Evolutionary conservation across 495 filamentous ascomycete species (phyloP), one percentile per base, ranked within the genome.

Genomic region (Penicillium cataractarum): DNA sequence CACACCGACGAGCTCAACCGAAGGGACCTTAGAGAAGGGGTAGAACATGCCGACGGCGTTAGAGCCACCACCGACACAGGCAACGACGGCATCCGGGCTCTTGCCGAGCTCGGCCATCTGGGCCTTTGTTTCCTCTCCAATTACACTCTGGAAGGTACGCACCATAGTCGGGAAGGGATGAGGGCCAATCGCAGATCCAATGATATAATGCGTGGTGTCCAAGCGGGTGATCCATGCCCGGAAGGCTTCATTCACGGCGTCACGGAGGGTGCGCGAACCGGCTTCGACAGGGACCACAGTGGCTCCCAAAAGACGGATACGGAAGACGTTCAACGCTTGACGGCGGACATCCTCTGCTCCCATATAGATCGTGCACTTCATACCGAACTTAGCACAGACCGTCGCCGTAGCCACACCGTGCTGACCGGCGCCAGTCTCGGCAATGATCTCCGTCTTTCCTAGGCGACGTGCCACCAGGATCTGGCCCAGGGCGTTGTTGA

Each of bases 81-180:
- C 95, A n/a, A 99, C 91, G 4, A 98, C 92, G 2, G 93, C 95
- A 69, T 99, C 95, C 4, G 95, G 94, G 1, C 97, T 84, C 75
- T 96, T 95, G 53, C 92, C 91, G 40, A 87, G 84, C 69, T 88
- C 85, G 35, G 84, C 79, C 84, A 97, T 89, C 78, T 99, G 95
- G 53, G 86, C 80, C 76, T 93, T 95, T 40, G 95, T 97, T 79
- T 99, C 95, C 63, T 88, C 86, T 5, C 94, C 94, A 58, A 97
- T 97, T 46, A 97, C 88, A 7, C 88, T 92, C 79, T 98, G 94
- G 86, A 98, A 96, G 0, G 93, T 97, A 49, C 94, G 89, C 9
- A 97, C 94, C 59, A 98, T 97, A 46, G 92, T 97, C 0, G 94
- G 94, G 86, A 96, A 97, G 17, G 94, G 94, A 66, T 98, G 93